Conservation (phyloP, 1,284 basidiomycete species). For the Pyrrhoderma lamaoense region DNA sequence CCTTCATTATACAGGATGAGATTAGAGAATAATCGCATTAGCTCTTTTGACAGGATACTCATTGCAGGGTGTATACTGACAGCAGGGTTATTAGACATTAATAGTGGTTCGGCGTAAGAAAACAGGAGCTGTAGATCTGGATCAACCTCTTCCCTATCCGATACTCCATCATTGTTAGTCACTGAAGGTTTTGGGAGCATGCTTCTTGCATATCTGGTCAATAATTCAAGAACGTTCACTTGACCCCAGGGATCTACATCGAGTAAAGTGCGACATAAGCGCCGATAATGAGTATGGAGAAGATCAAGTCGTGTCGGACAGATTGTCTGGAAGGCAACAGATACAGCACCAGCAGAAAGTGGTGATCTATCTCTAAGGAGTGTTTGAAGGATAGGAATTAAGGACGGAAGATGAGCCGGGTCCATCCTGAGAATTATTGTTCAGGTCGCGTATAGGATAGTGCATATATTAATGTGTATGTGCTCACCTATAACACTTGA, state of each 20-base stretch:
- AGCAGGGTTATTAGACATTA: slow-evolving; percentile 81
- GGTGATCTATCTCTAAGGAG: slow-evolving; percentile 82
- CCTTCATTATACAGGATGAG: slow-evolving; percentile 33
- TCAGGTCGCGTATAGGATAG: too few species aligned
- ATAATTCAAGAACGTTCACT: slow-evolving; percentile 69
- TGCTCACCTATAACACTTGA: slow-evolving; percentile 81
- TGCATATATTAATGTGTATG: too few species aligned
- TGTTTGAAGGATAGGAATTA: slow-evolving; percentile 69
- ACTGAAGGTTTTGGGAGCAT: slow-evolving; percentile 73
- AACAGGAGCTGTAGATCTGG: slow-evolving; percentile 73
- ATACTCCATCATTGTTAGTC: background rate
- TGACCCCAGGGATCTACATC: slow-evolving; percentile 98
- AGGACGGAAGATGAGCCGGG: slow-evolving; percentile 56
- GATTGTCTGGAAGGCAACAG: slow-evolving; percentile 78
- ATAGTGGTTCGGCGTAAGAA: slow-evolving; percentile 64
- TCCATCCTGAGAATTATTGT: slow-evolving; percentile 68
- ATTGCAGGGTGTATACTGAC: slow-evolving; percentile 35
- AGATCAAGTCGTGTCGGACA: slow-evolving; percentile 82
- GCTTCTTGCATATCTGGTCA: slow-evolving; percentile 75
- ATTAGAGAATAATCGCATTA: slow-evolving; percentile 1
- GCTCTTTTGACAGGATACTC: slow-evolving; percentile 1
- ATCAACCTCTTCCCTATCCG: slow-evolving; percentile 46
- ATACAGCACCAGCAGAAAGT: slow-evolving; percentile 80
- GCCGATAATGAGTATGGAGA: slow-evolving; percentile 83
- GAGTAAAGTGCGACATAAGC: slow-evolving; percentile 75